Evolutionary conservation across 2,329 filamentous ascomycete species (phyloP), one percentile per base, ranked within the genome.

Genomic region (Botryotinia calthae): DNA sequence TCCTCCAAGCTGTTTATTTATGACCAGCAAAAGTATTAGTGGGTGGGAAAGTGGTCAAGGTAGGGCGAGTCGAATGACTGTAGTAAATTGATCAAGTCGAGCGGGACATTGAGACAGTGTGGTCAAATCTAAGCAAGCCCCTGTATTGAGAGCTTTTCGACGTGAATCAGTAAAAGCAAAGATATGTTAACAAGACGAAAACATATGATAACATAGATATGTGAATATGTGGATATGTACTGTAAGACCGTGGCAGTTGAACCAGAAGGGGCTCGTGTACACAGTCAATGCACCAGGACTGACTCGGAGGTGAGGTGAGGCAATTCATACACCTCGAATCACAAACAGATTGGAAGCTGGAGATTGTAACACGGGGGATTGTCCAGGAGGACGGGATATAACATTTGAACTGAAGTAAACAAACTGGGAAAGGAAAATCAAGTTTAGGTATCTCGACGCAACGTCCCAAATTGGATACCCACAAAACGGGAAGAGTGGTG

Each of bases 1-100:
- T 48, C 62, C 40, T 48, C 42, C 20, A 34, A 71, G 54, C 7
- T 31, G 34, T 42, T 62, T 54, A 34, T 56, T 54, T 71, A 46
- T 71, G 69, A 56, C 68, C 58, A 70, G 58, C 58, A 46, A 64
- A 44, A 56, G 65, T 56, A 67, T 51, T 25, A 56, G 48, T 37
- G 65, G 42, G 42, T 42, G 18, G 25, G 31, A 40, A 54, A 16
- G 37, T 56, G n/a, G 37, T 40, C 65, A 56, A 22, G 12, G 25
- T 25, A 56, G 48, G 48, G 37, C 40, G 37, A 28, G 48, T 67
- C 48, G 34, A 44, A 42, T 37, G 65, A 56, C 65, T 56, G 65
- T n/a, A 37, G n/a, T 42, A 37, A 44, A 31, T 67, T 42, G 34
- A 56, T 67, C 64, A 67, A n/a, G 37, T 56, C 65, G 54, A 18